phyloP scores from a whole-genome alignment of 192 early-diverging fungal genomes.

The Linnemannia hyalina region DNA sequence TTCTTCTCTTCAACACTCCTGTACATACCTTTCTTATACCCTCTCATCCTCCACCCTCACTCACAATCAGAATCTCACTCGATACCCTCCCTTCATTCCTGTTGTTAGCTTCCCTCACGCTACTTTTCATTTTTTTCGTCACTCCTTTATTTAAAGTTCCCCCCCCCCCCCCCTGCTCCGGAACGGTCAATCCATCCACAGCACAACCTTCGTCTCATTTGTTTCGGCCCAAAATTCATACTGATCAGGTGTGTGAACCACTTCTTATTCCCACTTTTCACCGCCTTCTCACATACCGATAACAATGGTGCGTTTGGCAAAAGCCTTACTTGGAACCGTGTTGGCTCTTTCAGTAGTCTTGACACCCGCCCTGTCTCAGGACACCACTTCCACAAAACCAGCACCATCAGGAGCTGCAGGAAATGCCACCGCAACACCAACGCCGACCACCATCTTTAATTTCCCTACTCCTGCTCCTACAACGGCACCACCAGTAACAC shows the following conservation, averaged over 20 bases:
- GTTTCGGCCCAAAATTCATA: too few relatives aligned
- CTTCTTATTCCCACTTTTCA: background rate
- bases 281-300: background rate
- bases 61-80: background rate
- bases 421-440: background rate
- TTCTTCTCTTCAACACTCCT: background rate
- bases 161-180: background rate
- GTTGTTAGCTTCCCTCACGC: background rate
- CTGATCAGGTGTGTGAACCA: background rate
- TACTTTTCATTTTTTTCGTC: background rate
- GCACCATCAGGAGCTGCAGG: background rate
- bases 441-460: background rate
- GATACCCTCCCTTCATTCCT: background rate
- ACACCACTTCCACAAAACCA: background rate
- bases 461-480: background rate
- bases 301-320: slow-evolving; percentile 21
- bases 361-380: background rate
- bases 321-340: background rate
- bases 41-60: background rate
- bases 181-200: too few relatives aligned
- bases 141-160: background rate
- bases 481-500: background rate
- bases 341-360: slow-evolving; percentile 9
- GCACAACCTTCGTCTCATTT: too few relatives aligned
- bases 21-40: background rate